Conservation (phyloP, 305 asterid species). For the Lippia alba region DNA sequence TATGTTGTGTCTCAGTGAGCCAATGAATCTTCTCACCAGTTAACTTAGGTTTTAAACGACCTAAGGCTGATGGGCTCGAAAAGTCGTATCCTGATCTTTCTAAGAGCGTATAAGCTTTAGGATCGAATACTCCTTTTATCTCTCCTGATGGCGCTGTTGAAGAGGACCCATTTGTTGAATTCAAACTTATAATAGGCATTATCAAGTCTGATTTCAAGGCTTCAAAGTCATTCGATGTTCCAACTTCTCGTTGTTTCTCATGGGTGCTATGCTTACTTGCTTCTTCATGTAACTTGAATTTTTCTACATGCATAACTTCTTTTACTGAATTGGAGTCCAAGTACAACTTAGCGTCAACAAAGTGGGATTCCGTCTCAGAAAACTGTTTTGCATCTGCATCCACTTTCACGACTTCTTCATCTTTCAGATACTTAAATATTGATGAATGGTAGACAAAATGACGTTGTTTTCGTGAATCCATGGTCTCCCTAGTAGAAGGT, state of each 20-base stretch:
- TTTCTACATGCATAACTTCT: background rate
- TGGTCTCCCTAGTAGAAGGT: background rate
- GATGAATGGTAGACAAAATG: background rate
- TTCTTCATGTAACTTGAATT: no score
- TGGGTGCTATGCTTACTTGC: background rate
- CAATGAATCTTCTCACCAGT: background rate
- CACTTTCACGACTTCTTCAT: background rate
- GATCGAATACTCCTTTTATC: background rate
- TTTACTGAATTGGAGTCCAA: background rate
- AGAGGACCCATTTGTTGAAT: background rate
- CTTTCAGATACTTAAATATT: background rate
- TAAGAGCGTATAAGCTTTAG: background rate
- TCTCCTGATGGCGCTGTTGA: background rate
- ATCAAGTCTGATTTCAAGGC: background rate
- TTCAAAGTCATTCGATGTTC: background rate
- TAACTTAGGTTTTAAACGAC: background rate
- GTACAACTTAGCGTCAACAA: background rate
- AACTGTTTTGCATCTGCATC: background rate
- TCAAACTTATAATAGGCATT: background rate
- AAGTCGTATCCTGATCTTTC: background rate
- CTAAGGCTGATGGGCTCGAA: background rate
- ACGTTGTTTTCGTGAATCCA: background rate
- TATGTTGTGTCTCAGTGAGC: background rate
- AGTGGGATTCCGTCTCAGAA: background rate
- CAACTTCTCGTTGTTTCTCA: background rate